Base-by-base conservation (phyloP, 768 basidiomycete genomes). In the Suillus ampliporus region DNA sequence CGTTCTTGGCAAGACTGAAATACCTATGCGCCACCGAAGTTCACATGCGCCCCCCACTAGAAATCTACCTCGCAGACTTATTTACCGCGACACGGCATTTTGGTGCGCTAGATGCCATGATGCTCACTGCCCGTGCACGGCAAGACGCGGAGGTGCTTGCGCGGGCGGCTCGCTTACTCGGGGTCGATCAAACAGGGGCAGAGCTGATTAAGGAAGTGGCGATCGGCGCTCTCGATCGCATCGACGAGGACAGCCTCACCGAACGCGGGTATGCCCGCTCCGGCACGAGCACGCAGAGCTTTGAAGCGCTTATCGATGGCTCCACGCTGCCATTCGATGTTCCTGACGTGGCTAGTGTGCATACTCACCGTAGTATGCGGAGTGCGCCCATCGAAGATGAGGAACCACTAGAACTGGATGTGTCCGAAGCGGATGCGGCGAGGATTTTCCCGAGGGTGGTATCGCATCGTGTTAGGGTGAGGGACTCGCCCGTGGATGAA, bases 71-170 rank as follows among this genome's bases (percentile, higher is more conserved):
- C 8, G 81, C 86, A 11, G 90, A 93, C 70, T 77, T 93, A 13
- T 89, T 94, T 64, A 82, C 87, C 31, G 91, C 92, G 4, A 83
- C 87, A 26, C 85, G 92, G 8, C 89, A 93, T 68, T 86, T 89
- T 69, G 83, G 86, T 0, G 80, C 83, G 53, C 76, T 94, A 19
- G 92, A 94, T 63, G 89, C 83, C 17, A 86, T 83, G 65, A 76
- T 92, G 60, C 80, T 94, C 26, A 90, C 87, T 1, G 82, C 80
- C 21, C 82, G 81, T 40, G 83, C 89, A 0, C 81, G 83, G 64
- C 78, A 79, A 61, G 91, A 93, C 66, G 89, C 86, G 10, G 83
- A 87, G 66, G 86, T 81, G n/a, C 83, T 94, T 35, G 80, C 84
- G 11, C 82, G 86, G 15, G 92, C 91, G 5, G 82, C 82, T 56